These are phyloP conservation scores for Pleurotus tuoliensis DNA, from an alignment of 768 basidiomycete genomes.

Conservation along the genomic window DNA sequence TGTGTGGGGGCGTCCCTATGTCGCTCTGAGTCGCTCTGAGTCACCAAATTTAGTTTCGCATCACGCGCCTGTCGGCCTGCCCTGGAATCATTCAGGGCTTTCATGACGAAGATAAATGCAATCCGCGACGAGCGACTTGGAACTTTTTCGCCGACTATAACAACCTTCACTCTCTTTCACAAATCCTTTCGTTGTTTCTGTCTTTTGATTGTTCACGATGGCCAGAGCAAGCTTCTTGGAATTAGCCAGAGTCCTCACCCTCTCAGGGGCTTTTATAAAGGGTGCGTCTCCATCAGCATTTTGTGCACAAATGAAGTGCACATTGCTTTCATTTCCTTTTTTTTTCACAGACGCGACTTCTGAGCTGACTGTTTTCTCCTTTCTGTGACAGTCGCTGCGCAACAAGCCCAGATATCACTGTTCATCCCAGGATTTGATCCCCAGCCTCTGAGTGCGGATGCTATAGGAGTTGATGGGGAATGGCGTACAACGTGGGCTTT, in stretches of 20 bases:
- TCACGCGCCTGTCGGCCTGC: no score
- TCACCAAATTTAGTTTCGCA: no score
- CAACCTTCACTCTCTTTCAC: neutral
- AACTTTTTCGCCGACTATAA: neutral
- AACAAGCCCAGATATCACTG: constrained; percentile 31
- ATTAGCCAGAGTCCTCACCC: neutral
- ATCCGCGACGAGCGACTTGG: neutral
- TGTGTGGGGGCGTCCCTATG: no score
- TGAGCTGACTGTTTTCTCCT: constrained; percentile 4
- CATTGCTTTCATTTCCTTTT: constrained; percentile 7
- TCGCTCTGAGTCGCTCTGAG: no score
- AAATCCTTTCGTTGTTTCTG: neutral
- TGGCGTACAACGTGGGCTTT: constrained; percentile 41
- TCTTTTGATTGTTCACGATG: neutral
- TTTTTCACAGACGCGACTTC: constrained; percentile 1
- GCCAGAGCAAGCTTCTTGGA: neutral
- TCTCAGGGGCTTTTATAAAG: constrained; percentile 3
- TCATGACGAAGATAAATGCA: no score
- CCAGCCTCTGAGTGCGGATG: constrained; percentile 37
- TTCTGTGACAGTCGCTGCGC: constrained; percentile 14
- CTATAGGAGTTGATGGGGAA: constrained; percentile 35
- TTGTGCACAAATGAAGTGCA: neutral
- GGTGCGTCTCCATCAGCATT: constrained; percentile 1
- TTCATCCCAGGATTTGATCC: constrained; percentile 43
- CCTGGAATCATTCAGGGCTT: no score